A percentile compares a stretch with the other conserved stretches of the same genome.
These are phyloP conservation scores for Daphne laureola DNA, from an alignment of 441 rosid species.

Conservation along the genomic window DNA sequence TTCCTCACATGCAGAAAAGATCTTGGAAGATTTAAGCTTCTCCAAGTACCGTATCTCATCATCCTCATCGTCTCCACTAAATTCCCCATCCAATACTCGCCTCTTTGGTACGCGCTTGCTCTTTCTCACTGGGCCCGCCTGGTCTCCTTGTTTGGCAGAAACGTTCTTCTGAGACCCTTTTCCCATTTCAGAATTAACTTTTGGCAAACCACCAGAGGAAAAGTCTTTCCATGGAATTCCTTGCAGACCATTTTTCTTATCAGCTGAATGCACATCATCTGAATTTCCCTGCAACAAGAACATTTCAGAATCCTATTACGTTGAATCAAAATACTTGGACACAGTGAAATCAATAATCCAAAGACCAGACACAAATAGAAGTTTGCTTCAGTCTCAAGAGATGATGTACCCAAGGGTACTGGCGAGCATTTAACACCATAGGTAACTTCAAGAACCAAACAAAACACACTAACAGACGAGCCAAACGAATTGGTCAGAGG, in stretches of 20 bases:
- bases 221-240: conserved; percentile 80
- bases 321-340: not conserved
- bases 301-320: conserved; percentile 13
- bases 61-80: conserved; percentile 56
- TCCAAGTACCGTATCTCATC: conserved; percentile 82
- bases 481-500: too few relatives aligned
- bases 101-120: conserved; percentile 76
- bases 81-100: conserved; percentile 51
- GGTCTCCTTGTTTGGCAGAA: conserved; percentile 41
- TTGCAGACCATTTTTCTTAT: conserved; percentile 54
- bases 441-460: too few relatives aligned
- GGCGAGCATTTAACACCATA: too few relatives aligned
- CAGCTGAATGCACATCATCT: conserved; percentile 36
- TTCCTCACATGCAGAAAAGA: conserved; percentile 26
- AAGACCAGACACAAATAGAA: too few relatives aligned
- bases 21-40: conserved; percentile 51
- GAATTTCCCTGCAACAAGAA: conserved; percentile 47
- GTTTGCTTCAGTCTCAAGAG: too few relatives aligned
- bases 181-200: conserved; percentile 42
- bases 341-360: too few relatives aligned
- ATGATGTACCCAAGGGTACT: too few relatives aligned
- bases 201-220: conserved; percentile 48
- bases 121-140: conserved; percentile 60
- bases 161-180: conserved; percentile 33
- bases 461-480: too few relatives aligned